These are phyloP conservation scores for Psidium friedrichsthalianum DNA, from an alignment of 345 rosid species.

Conservation along the genomic window DNA sequence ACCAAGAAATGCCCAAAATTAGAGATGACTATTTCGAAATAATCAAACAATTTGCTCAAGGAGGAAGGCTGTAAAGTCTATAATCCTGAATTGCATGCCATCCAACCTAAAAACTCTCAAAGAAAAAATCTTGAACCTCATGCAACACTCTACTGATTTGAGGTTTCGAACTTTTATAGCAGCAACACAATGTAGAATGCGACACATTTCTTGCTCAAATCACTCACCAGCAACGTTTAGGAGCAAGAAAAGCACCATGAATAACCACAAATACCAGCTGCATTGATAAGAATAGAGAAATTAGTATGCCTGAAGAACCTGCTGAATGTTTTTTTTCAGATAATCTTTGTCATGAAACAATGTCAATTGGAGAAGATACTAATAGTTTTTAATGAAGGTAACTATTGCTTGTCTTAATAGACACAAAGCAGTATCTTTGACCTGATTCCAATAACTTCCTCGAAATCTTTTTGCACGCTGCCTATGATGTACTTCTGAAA, in stretches of 20 bases:
- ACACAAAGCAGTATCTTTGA: neutral
- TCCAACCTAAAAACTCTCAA: no score
- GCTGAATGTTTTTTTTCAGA: neutral
- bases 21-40: no score
- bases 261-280: constrained; percentile 94
- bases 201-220: neutral
- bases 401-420: neutral
- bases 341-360: neutral
- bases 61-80: no score
- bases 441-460: constrained; percentile 93
- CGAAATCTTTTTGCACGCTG: constrained; percentile 86
- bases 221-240: constrained; percentile 52
- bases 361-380: neutral
- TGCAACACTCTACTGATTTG: neutral
- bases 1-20: no score
- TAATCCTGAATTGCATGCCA: no score
- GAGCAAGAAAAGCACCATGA: constrained; percentile 67
- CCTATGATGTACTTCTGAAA: constrained; percentile 77
- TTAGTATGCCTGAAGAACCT: neutral
- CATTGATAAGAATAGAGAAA: neutral
- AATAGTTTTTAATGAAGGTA: neutral
- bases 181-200: neutral
- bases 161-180: neutral
- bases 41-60: no score
- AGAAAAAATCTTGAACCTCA: neutral